Conservation (phyloP, 1,139 yeast genomes). For the Lodderomyces parapsilosis region DNA sequence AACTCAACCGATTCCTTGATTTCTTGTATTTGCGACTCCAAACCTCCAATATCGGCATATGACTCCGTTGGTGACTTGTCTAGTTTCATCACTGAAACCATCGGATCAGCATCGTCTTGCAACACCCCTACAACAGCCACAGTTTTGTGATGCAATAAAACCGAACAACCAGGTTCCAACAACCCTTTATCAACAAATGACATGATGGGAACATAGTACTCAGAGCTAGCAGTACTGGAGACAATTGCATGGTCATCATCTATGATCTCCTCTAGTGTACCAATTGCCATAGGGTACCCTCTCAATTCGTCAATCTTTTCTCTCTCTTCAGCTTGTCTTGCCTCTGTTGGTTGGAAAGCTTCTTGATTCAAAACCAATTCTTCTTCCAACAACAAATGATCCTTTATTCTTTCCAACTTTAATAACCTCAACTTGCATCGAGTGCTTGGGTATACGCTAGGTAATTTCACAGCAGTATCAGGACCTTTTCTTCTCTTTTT, state of each 20-base stretch:
- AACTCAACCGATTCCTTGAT: slow-evolving; percentile 97
- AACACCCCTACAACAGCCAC: slow-evolving; percentile 90
- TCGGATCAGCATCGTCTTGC: slow-evolving; percentile 97
- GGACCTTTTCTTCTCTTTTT: slow-evolving; percentile 92
- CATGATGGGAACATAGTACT: slow-evolving; percentile 91
- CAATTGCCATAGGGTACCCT: slow-evolving; percentile 96
- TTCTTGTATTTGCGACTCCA: slow-evolving; percentile 94
- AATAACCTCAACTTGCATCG: slow-evolving; percentile 88
- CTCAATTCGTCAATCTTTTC: slow-evolving; percentile 93
- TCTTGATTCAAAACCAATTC: slow-evolving; percentile 96
- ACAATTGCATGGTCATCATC: slow-evolving; percentile 99
- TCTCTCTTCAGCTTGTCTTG: slow-evolving; percentile 93
- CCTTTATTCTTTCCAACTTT: slow-evolving; percentile 95
- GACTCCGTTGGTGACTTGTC: slow-evolving; percentile 97
- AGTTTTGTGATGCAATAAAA: slow-evolving; percentile 89
- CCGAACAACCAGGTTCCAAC: slow-evolving; percentile 98
- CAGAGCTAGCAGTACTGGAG: slow-evolving; percentile 93
- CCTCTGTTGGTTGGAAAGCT: slow-evolving; percentile 92
- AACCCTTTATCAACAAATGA: slow-evolving; percentile 98
- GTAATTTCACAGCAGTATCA: slow-evolving; percentile 83
- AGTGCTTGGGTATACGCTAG: slow-evolving; percentile 87
- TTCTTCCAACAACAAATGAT: slow-evolving; percentile 90
- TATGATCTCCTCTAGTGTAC: slow-evolving; percentile 93
- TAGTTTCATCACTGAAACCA: slow-evolving; percentile 96
- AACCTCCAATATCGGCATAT: slow-evolving; percentile 96